phyloP scores from a whole-genome alignment of 192 early-diverging fungal genomes.

The Backusella australiensis region DNA sequence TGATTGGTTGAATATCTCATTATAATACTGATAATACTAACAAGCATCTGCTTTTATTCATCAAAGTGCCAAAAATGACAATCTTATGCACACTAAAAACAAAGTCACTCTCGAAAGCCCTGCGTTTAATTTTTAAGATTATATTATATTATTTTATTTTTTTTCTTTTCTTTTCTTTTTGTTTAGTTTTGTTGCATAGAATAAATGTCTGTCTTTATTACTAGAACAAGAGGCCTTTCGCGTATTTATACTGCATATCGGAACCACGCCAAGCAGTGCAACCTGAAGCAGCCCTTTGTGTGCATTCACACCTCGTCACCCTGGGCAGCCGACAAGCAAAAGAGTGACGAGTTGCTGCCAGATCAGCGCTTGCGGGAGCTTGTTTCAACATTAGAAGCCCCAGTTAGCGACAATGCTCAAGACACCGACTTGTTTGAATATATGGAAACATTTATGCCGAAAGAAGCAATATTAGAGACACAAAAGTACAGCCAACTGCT shows the following conservation, averaged over 20 bases:
- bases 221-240: not conserved
- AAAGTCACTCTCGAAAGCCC: not conserved
- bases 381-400: not conserved
- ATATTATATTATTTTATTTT: not conserved
- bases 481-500: not conserved
- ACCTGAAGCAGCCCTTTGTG: not conserved
- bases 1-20: too few species aligned
- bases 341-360: not conserved
- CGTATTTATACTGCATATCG: not conserved
- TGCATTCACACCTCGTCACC: not conserved
- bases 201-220: not conserved
- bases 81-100: not conserved
- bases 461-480: not conserved
- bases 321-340: not conserved
- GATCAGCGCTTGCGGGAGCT: not conserved
- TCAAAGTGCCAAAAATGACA: not conserved
- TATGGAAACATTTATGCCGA: not conserved
- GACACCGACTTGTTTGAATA: not conserved
- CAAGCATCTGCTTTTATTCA: too few species aligned
- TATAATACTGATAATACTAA: too few species aligned
- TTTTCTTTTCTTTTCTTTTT: not conserved
- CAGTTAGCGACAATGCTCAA: not conserved
- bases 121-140: not conserved
- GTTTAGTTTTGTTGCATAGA: not conserved
- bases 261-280: not conserved